A percentile compares a stretch with the other conserved stretches of the same genome.
These are phyloP conservation scores for Halophytophthora polymorphica DNA, from an alignment of 352 stramenopile genomes.

Conservation along the genomic window DNA sequence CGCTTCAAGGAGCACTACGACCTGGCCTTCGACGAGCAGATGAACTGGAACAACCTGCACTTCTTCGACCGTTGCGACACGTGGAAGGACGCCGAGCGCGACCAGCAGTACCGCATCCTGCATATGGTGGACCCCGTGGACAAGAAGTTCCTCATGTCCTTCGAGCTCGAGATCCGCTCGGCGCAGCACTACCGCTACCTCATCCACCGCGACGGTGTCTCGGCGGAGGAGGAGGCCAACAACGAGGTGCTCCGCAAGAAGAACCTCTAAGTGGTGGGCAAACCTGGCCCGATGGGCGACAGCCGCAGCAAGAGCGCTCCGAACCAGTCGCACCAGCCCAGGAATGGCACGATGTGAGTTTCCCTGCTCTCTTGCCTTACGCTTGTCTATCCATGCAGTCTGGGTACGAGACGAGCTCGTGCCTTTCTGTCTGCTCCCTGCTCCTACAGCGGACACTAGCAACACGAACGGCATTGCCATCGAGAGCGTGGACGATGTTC, in stretches of 20 bases:
- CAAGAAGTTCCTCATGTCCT: conserved; percentile 60
- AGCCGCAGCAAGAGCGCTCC: no score
- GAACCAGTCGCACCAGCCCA: no score
- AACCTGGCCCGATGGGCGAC: no score
- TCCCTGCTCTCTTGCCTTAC: no score
- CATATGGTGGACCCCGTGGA: conserved; percentile 60
- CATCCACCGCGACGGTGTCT: conserved; percentile 55
- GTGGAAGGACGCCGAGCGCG: conserved; percentile 56
- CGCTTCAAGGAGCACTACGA: conserved; percentile 67
- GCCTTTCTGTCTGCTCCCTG: no score
- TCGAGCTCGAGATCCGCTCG: conserved; percentile 73
- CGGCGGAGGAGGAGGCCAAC: conserved; percentile 42
- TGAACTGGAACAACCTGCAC: conserved; percentile 72
- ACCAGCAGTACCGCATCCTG: conserved; percentile 75
- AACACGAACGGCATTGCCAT: no score
- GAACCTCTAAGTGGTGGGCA: conserved; percentile 32
- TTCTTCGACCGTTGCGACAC: conserved; percentile 74
- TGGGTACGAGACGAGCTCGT: no score
- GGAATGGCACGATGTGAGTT: no score
- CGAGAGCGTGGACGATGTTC: no score
- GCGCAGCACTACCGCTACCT: conserved; percentile 67
- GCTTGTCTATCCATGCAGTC: no score
- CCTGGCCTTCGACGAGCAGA: conserved; percentile 47
- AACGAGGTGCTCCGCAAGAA: conserved; percentile 61
- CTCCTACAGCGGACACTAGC: no score